Evolutionary conservation across 2,329 filamentous ascomycete genomes (phyloP), one percentile per base, ranked within the genome.

Genomic region (Hypoxylon sp.): DNA sequence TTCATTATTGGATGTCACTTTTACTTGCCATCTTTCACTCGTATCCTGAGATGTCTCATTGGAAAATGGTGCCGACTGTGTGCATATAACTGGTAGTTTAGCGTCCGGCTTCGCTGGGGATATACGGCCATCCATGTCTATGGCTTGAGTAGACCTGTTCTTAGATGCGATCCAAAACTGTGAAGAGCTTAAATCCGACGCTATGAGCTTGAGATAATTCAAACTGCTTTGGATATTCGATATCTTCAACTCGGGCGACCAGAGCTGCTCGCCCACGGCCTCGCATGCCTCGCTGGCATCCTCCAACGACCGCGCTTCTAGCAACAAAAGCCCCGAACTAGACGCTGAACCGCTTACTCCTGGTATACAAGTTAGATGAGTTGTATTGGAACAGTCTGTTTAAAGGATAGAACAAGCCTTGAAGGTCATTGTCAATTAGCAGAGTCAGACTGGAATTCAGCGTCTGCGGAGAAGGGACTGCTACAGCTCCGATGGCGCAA

Each of bases 61-160:
- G 11, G 80, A 81, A 61, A 79, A 80, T 0, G 81, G 81, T 1
- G 81, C 81, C 1, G 78, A 77, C 60, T 83, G 80, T 2, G 80
- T 81, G 64, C 81, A 83, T n/a, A 83, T 58, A 0, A 76, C 80
- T 1, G 77, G 77, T 2, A 81, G 70, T 37, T 61, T 32, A 57
- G 21, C 68, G 39, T 23, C 59, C 60, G 62, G 29, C 29, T 41
- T 62, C 48, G 23, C 61, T 57, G 3, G 61, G 30, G 72, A 66
- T 9, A 78, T 52, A 1, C 58, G 34, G 4, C 79, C 78, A 6
- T 66, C 62, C 21, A 61, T 67, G 21, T 74, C 74, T 25, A 82
- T 71, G 0, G 75, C 72, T 21, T 71, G 72, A 9, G 68, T 63
- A 21, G 61, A 60, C 5, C 66, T 54, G 19, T 55, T 63, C 21